Conservation (phyloP, 23 red algal species). For the Chondrus crispus region DNA sequence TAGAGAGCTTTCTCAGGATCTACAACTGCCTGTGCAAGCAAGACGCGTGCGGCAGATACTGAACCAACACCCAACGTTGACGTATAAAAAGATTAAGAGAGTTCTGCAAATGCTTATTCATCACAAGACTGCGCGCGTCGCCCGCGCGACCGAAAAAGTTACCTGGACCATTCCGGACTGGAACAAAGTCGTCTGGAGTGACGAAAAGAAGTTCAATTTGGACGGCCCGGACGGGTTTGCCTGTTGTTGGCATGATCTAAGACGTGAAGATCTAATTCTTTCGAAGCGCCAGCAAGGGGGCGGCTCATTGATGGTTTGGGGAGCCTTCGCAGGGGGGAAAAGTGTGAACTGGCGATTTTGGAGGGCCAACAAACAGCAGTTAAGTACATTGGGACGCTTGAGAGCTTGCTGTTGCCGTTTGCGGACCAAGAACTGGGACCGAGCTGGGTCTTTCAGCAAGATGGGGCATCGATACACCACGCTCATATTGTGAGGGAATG, state of each 20-base stretch:
- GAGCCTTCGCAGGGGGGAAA: not conserved
- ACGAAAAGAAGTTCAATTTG: not conserved
- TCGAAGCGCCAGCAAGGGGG: not conserved
- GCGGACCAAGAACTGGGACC: not conserved
- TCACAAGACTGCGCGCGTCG: not conserved
- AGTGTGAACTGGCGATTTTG: not conserved
- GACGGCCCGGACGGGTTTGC: not conserved
- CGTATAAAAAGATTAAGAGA: not conserved
- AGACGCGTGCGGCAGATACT: not conserved
- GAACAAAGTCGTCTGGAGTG: not conserved
- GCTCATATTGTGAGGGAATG: not conserved
- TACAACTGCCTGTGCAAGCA: not conserved
- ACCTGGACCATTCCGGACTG: not conserved
- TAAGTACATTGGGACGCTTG: not conserved
- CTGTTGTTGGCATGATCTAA: not conserved
- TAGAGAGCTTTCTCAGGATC: not conserved
- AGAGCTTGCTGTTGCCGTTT: not conserved
- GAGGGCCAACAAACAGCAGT: not conserved
- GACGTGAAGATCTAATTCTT: not conserved
- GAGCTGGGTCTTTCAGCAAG: slow-evolving; percentile 12
- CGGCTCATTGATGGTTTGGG: not conserved
- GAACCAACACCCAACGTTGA: not conserved
- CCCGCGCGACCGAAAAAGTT: not conserved
- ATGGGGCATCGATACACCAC: not conserved
- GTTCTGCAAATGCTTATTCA: not conserved